A percentile compares a stretch with the other conserved stretches of the same genome.
Evolutionary conservation across 1,284 basidiomycete genomes (phyloP).

Genomic region (Pyrrhoderma lamaoense): DNA sequence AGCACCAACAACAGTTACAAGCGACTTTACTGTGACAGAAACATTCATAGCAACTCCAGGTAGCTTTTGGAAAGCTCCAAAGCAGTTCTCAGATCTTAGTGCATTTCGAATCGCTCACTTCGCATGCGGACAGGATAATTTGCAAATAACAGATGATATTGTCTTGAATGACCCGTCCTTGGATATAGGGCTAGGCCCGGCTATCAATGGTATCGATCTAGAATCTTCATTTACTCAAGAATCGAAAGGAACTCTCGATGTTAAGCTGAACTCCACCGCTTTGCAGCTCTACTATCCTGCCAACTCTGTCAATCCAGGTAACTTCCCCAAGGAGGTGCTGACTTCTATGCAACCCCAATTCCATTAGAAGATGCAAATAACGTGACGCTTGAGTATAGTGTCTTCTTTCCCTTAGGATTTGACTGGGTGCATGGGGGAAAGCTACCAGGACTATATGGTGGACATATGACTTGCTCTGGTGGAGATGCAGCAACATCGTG

Average conservation of each 20-base stretch:
- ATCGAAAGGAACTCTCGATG: not conserved
- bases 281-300: slow-evolving; percentile 25
- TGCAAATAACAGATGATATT: slow-evolving; percentile 36
- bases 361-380: slow-evolving; percentile 20
- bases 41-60: slow-evolving; percentile 18
- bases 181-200: not conserved
- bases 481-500: slow-evolving; percentile 56
- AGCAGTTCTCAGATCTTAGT: slow-evolving; percentile 48
- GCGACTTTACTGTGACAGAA: slow-evolving; percentile 17
- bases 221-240: not conserved
- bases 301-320: slow-evolving; percentile 25
- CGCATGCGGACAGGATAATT: slow-evolving; percentile 47
- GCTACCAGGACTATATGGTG: slow-evolving; percentile 66
- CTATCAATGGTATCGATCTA: not conserved
- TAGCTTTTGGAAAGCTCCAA: slow-evolving; percentile 44
- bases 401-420: slow-evolving; percentile 24
- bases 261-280: slow-evolving; percentile 26
- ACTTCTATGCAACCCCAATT: slow-evolving; percentile 24
- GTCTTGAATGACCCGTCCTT: not conserved
- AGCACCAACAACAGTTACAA: slow-evolving; percentile 29
- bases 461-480: slow-evolving; percentile 58
- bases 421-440: slow-evolving; percentile 66
- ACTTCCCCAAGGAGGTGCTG: slow-evolving; percentile 25
- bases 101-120: slow-evolving; percentile 55
- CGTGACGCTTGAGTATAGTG: slow-evolving; percentile 23